phyloP scores from a whole-genome alignment of 2,329 filamentous ascomycete species.

The Fusarium tupiense region DNA sequence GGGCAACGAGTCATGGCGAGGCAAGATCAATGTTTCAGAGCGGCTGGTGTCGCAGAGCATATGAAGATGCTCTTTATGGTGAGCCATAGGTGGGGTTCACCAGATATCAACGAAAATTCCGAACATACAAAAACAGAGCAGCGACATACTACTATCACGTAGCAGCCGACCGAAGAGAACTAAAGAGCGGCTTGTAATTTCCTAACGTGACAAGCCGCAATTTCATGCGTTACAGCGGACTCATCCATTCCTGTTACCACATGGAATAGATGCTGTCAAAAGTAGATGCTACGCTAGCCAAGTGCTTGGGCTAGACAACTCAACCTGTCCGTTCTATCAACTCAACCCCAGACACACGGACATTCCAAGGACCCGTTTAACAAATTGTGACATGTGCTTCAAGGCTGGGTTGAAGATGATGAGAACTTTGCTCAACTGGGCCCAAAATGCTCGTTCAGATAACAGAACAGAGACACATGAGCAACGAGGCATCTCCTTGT shows the following conservation, averaged over 20 bases:
- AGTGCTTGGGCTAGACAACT: background rate
- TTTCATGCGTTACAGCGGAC: background rate
- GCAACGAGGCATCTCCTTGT: conserved; percentile 6
- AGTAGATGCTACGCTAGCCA: conserved; percentile 1
- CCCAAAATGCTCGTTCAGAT: background rate
- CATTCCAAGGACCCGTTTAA: conserved; percentile 6
- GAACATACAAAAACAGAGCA: background rate
- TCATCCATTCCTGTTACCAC: conserved; percentile 1
- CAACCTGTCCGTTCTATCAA: conserved; percentile 16
- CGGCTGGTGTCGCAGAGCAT: conserved; percentile 31
- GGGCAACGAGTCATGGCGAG: conserved; percentile 31
- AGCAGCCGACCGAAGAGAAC: background rate
- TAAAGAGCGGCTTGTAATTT: background rate
- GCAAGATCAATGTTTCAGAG: conserved; percentile 6
- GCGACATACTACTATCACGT: background rate
- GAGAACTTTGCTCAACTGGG: background rate
- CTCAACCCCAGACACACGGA: conserved; percentile 20
- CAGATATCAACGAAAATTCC: background rate
- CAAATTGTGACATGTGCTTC: background rate
- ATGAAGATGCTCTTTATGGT: conserved; percentile 15
- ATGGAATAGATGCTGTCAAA: conserved; percentile 8
- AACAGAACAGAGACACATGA: background rate
- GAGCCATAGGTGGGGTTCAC: background rate
- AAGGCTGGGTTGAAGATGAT: background rate
- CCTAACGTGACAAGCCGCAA: background rate